Conservation (phyloP, 2,329 filamentous ascomycete species). For the Alternaria sp. region DNA sequence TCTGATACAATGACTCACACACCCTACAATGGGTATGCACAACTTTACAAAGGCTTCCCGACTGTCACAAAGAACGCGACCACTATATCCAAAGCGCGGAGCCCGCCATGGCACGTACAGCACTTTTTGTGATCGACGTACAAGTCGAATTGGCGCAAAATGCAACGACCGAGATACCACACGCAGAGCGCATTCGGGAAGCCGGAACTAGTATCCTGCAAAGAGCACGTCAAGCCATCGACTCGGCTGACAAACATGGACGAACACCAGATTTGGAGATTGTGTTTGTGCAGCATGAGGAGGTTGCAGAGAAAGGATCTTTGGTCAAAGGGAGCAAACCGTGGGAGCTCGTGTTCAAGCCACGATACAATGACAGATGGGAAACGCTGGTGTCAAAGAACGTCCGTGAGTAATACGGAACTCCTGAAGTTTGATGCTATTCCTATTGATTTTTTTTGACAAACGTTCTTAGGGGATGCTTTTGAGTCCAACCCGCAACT, state of each 20-base stretch:
- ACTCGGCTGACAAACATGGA: neutral
- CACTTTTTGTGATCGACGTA: neutral
- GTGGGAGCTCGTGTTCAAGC: neutral
- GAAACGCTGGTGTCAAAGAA: neutral
- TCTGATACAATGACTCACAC: neutral
- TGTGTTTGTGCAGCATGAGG: neutral
- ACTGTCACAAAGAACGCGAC: neutral
- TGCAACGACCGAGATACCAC: neutral
- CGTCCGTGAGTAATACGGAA: neutral
- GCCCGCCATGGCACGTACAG: neutral
- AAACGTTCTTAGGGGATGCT: neutral
- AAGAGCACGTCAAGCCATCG: neutral
- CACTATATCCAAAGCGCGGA: neutral
- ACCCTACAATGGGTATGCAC: neutral
- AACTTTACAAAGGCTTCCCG: neutral
- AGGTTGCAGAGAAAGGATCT: neutral
- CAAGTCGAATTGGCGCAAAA: neutral
- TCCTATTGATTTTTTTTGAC: too few species aligned
- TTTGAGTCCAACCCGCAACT: neutral
- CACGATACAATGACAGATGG: neutral
- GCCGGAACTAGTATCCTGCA: neutral
- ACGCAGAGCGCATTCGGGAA: neutral
- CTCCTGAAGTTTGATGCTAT: neutral
- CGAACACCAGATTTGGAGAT: neutral
- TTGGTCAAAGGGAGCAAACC: neutral